These are phyloP conservation scores for Anisodus acutangulus DNA, from an alignment of 257 asterid species.

Conservation along the genomic window DNA sequence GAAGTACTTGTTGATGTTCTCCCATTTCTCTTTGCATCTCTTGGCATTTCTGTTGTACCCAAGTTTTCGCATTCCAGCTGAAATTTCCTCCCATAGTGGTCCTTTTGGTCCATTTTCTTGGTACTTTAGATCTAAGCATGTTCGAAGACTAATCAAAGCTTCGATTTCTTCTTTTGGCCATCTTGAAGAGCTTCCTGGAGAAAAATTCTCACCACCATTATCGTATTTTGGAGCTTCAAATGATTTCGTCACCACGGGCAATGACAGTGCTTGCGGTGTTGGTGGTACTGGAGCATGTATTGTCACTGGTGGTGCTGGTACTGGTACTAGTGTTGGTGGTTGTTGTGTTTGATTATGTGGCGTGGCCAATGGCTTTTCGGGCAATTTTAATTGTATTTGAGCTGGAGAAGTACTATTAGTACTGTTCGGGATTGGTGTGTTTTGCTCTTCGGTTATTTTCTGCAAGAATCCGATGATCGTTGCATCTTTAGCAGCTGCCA, in stretches of 20 bases:
- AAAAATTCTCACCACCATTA: slow-evolving; percentile 32
- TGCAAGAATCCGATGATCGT: slow-evolving; percentile 77
- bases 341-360: slow-evolving; percentile 24
- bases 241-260: slow-evolving; percentile 13
- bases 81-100: slow-evolving; percentile 83
- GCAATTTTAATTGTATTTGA: slow-evolving; percentile 31
- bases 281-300: background rate
- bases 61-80: slow-evolving; percentile 70
- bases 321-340: slow-evolving; percentile 5
- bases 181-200: slow-evolving; percentile 48
- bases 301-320: slow-evolving; percentile 30
- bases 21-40: slow-evolving; percentile 94
- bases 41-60: slow-evolving; percentile 77
- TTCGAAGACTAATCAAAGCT: slow-evolving; percentile 71
- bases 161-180: slow-evolving; percentile 87
- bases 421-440: slow-evolving; percentile 37
- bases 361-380: slow-evolving; percentile 4
- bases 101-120: slow-evolving; percentile 48
- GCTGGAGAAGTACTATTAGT: slow-evolving; percentile 22
- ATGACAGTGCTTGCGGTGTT: background rate
- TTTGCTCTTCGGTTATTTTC: slow-evolving; percentile 56
- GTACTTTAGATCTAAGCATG: slow-evolving; percentile 39
- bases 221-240: slow-evolving; percentile 3
- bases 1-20: slow-evolving; percentile 81
- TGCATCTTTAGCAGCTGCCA: slow-evolving; percentile 72